Evolutionary conservation across 257 asterid species (phyloP).

Genomic region (Cynanchum wilfordii): DNA sequence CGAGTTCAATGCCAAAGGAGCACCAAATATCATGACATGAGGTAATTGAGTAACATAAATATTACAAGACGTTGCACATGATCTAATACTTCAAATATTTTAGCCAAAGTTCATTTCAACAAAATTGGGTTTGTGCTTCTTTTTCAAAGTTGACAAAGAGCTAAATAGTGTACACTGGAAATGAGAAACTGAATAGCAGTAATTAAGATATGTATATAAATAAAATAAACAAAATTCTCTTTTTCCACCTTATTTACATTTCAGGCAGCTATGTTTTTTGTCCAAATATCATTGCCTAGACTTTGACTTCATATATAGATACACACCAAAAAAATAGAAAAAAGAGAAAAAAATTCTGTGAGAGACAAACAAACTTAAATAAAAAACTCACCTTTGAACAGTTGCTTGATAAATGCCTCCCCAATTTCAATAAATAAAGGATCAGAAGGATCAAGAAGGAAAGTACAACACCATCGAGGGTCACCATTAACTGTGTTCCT

Average conservation of each 20-base stretch:
- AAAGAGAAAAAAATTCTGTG: too few relatives aligned
- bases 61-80: too few relatives aligned
- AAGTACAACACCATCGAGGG: constrained; percentile 91
- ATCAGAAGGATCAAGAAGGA: constrained; percentile 92
- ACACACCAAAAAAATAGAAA: neutral
- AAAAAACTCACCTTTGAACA: constrained; percentile 49
- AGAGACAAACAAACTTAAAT: neutral
- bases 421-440: constrained; percentile 84
- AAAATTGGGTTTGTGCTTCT: neutral
- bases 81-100: neutral
- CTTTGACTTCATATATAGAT: neutral
- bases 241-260: neutral
- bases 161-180: neutral
- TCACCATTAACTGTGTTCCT: constrained; percentile 90
- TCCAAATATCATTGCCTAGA: neutral
- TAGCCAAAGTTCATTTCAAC: neutral
- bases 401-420: constrained; percentile 71
- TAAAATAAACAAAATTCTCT: neutral
- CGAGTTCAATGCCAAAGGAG: too few relatives aligned
- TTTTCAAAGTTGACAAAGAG: neutral
- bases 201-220: neutral
- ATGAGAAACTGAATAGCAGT: neutral
- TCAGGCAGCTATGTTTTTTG: neutral
- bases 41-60: too few relatives aligned
- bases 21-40: too few relatives aligned